These are phyloP conservation scores for Lichina pygmaea DNA, from an alignment of 495 filamentous ascomycete species.

Conservation along the genomic window DNA sequence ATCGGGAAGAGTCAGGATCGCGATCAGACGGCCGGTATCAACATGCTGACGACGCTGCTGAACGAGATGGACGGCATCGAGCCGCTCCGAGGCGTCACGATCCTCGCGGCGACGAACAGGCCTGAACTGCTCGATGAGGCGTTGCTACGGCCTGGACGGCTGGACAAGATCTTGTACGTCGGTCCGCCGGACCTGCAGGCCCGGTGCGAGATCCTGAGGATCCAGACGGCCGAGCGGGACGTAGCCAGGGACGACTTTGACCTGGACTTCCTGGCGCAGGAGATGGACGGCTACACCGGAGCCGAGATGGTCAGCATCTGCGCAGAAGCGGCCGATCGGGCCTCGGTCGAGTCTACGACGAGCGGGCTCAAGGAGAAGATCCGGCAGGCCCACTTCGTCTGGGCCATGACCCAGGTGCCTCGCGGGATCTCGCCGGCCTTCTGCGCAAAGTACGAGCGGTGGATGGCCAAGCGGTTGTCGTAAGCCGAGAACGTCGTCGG, in stretches of 20 bases:
- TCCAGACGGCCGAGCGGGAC: slow-evolving; percentile 31
- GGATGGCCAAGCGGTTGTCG: no score
- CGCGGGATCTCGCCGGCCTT: slow-evolving; percentile 27
- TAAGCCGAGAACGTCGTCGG: no score
- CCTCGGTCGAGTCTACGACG: slow-evolving; percentile 25
- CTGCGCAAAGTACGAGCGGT: no score
- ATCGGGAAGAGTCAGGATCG: slow-evolving; percentile 49
- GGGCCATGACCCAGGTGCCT: slow-evolving; percentile 31
- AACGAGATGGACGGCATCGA: slow-evolving; percentile 97
- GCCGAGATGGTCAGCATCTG: slow-evolving; percentile 75
- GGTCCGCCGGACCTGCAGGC: slow-evolving; percentile 55
- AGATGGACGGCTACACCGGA: slow-evolving; percentile 61
- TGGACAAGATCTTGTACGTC: slow-evolving; percentile 80
- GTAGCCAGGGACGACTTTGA: slow-evolving; percentile 32
- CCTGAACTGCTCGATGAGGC: slow-evolving; percentile 73
- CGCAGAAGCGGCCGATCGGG: slow-evolving; percentile 31
- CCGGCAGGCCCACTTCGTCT: slow-evolving; percentile 31
- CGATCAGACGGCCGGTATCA: slow-evolving; percentile 22
- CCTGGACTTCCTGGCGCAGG: slow-evolving; percentile 32
- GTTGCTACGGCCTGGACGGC: slow-evolving; percentile 62
- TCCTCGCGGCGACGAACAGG: slow-evolving; percentile 87
- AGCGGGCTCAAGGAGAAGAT: slow-evolving; percentile 22
- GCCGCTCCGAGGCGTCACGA: slow-evolving; percentile 51
- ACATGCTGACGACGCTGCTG: slow-evolving; percentile 71
- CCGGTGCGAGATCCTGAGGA: slow-evolving; percentile 47